A percentile compares a stretch with the other conserved stretches of the same genome.
Evolutionary conservation across 1,284 basidiomycete genomes (phyloP).

Genomic region (Microbotryomycetes sp.): DNA sequence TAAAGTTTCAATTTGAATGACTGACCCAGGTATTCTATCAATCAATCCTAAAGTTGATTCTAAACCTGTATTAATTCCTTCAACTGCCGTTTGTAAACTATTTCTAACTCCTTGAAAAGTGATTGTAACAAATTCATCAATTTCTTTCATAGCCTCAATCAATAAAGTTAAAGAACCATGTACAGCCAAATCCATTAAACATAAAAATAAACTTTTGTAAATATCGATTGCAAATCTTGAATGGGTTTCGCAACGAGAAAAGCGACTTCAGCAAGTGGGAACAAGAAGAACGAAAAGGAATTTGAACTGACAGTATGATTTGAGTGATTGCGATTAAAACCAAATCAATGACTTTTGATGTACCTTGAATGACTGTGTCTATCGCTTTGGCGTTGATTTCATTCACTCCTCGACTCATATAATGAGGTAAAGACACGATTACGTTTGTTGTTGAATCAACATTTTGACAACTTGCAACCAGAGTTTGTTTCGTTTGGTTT

Average conservation of each 20-base stretch:
- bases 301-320: conserved; percentile 56
- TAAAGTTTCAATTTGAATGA: conserved; percentile 49
- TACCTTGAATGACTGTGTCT: conserved; percentile 68
- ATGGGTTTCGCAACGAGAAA: background rate
- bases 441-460: conserved; percentile 74
- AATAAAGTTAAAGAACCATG: conserved; percentile 71
- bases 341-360: conserved; percentile 40
- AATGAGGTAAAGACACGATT: conserved; percentile 77
- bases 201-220: conserved; percentile 84
- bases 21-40: conserved; percentile 55
- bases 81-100: conserved; percentile 64
- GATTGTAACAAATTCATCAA: conserved; percentile 60
- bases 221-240: conserved; percentile 79
- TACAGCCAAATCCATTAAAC: conserved; percentile 84
- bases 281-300: conserved; percentile 6
- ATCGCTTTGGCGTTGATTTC: conserved; percentile 66
- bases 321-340: conserved; percentile 56
- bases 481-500: conserved; percentile 58
- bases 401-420: conserved; percentile 76
- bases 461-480: conserved; percentile 67
- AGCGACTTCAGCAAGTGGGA: conserved; percentile 30
- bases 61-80: conserved; percentile 62
- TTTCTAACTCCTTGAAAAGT: conserved; percentile 57
- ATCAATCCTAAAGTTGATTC: conserved; percentile 57
- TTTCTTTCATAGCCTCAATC: conserved; percentile 63